A percentile compares a stretch with the other conserved stretches of the same genome.
Conservation (phyloP, 2,329 filamentous ascomycete genomes). For the Pseudopithomyces chartarum region DNA sequence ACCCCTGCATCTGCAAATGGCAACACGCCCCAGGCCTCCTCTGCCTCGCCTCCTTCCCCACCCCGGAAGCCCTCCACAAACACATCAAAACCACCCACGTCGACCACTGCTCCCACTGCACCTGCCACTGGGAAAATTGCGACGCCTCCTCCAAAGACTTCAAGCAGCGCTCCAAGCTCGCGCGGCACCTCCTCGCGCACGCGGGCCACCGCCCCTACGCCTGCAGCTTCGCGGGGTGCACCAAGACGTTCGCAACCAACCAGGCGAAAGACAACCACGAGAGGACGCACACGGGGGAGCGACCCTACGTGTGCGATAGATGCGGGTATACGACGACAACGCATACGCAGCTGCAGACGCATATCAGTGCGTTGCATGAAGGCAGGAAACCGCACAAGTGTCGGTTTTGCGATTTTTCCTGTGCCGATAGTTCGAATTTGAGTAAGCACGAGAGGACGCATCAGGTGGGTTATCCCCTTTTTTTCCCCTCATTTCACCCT, state of each 20-base stretch:
- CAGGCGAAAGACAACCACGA: constrained; percentile 49
- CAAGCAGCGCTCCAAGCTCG: constrained; percentile 47
- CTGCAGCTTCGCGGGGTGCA: constrained; percentile 41
- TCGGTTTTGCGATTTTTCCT: constrained; percentile 45
- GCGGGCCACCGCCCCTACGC: constrained; percentile 44
- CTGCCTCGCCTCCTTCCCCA: constrained; percentile 36
- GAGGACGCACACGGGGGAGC: constrained; percentile 43
- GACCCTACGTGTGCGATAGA: constrained; percentile 43
- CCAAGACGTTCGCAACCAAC: constrained; percentile 46
- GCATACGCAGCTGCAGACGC: constrained; percentile 46
- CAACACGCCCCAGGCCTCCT: constrained; percentile 31
- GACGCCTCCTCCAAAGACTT: constrained; percentile 42
- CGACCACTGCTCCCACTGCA: constrained; percentile 39
- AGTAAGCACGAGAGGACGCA: constrained; percentile 46
- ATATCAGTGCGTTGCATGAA: constrained; percentile 43
- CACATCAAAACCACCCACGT: constrained; percentile 44
- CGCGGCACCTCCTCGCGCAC: constrained; percentile 44
- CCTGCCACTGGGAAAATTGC: constrained; percentile 45
- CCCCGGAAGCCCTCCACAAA: constrained; percentile 37
- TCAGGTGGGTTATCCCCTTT: constrained; percentile 32
- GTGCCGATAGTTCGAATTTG: constrained; percentile 43
- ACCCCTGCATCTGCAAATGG: constrained; percentile 39
- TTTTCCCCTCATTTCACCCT: background rate
- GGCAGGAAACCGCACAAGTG: constrained; percentile 45
- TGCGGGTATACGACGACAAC: constrained; percentile 46